Percentiles rank a stretch among this genome's conserved stretches.
These are phyloP conservation scores for Termitomyces sp. DNA, from an alignment of 768 basidiomycete species.

Conservation along the genomic window DNA sequence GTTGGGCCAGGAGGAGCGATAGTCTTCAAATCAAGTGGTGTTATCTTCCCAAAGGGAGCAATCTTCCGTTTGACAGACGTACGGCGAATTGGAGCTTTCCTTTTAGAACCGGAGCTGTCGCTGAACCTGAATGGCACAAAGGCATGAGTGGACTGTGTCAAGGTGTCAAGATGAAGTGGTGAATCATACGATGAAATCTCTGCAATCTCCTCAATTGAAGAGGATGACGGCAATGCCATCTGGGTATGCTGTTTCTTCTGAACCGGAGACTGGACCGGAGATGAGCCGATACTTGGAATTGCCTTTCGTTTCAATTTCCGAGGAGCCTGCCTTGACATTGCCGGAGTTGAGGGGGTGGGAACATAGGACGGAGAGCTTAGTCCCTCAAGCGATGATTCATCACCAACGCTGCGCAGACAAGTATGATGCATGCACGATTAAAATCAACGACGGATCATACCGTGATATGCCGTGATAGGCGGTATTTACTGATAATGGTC, in stretches of 20 bases:
- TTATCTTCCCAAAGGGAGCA: constrained; percentile 8
- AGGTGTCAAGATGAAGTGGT: background rate
- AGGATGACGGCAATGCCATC: background rate
- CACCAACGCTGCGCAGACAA: background rate
- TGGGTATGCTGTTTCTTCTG: background rate
- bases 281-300: background rate
- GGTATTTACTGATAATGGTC: background rate
- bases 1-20: background rate
- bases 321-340: background rate
- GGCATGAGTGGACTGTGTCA: background rate
- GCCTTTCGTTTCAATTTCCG: constrained; percentile 5
- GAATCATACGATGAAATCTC: constrained; percentile 17
- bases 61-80: background rate
- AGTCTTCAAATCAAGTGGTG: constrained; percentile 10
- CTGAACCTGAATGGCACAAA: constrained; percentile 11
- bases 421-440: background rate
- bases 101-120: background rate
- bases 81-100: background rate
- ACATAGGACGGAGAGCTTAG: constrained; percentile 1
- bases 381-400: background rate
- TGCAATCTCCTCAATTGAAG: constrained; percentile 17
- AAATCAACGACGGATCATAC: background rate
- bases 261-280: background rate
- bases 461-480: background rate
- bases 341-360: background rate